phyloP scores from a whole-genome alignment of 2,329 filamentous ascomycete genomes.

The Pseudocercospora macadamiae region DNA sequence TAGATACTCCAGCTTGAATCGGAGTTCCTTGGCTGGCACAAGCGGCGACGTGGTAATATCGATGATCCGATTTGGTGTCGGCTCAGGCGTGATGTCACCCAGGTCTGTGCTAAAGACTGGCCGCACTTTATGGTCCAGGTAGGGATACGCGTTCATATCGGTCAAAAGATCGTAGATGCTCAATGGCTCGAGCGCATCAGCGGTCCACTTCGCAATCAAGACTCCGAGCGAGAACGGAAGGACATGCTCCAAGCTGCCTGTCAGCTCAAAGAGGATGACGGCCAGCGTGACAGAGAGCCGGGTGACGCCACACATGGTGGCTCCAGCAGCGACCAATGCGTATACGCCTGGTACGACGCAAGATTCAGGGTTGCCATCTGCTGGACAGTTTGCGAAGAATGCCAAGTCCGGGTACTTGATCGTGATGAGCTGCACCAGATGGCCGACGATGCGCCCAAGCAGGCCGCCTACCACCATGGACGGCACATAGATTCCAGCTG shows the following conservation, averaged over 20 bases:
- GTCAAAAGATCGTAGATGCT: conserved; percentile 96
- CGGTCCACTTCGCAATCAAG: conserved; percentile 96
- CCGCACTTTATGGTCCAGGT: conserved; percentile 94
- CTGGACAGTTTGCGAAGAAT: conserved; percentile 75
- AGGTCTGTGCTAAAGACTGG: conserved; percentile 88
- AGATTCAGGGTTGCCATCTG: conserved; percentile 67
- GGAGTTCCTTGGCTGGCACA: conserved; percentile 74
- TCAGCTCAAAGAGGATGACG: conserved; percentile 94
- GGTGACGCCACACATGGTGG: conserved; percentile 97
- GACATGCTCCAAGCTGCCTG: conserved; percentile 91
- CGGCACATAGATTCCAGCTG: conserved; percentile 94
- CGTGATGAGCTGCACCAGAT: conserved; percentile 79
- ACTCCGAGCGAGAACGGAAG: conserved; percentile 91
- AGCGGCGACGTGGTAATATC: conserved; percentile 84
- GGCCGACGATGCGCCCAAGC: conserved; percentile 84
- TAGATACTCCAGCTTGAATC: conserved; percentile 77
- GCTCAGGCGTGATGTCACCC: conserved; percentile 78
- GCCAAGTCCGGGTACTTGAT: conserved; percentile 70
- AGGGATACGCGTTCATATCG: conserved; percentile 96
- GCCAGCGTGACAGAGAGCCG: conserved; percentile 89
- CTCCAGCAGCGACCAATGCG: conserved; percentile 88
- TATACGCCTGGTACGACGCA: conserved; percentile 98
- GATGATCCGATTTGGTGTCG: conserved; percentile 77
- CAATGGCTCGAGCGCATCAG: conserved; percentile 88
- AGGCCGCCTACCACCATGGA: conserved; percentile 98